These are phyloP conservation scores for Pseudocercospora vitis DNA, from an alignment of 2,329 filamentous ascomycete genomes.

Conservation along the genomic window DNA sequence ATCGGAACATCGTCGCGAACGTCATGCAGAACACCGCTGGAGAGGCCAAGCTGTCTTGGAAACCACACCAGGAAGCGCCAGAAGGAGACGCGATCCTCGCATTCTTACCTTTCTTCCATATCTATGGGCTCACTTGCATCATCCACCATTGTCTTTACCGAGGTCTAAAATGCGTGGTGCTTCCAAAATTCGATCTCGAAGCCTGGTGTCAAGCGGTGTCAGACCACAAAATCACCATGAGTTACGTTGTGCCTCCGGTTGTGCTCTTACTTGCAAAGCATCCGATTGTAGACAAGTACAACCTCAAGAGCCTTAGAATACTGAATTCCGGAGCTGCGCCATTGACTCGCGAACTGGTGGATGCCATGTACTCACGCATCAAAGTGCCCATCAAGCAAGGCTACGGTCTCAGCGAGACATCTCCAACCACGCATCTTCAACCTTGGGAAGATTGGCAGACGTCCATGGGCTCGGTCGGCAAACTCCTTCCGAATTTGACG, in stretches of 20 bases:
- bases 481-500: conserved; percentile 73
- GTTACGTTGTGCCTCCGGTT: conserved; percentile 82
- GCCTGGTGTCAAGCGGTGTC: conserved; percentile 76
- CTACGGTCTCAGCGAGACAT: conserved; percentile 86
- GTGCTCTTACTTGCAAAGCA: conserved; percentile 78
- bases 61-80: conserved; percentile 46
- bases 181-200: conserved; percentile 79
- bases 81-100: conserved; percentile 72
- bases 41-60: conserved; percentile 53
- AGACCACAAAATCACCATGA: conserved; percentile 70
- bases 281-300: conserved; percentile 74
- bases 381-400: conserved; percentile 85
- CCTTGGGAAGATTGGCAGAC: conserved; percentile 73
- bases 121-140: conserved; percentile 76
- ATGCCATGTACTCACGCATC: conserved; percentile 71
- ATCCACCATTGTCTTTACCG: conserved; percentile 67
- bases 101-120: conserved; percentile 86
- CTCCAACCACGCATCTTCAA: conserved; percentile 72
- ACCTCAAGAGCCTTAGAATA: conserved; percentile 76
- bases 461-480: conserved; percentile 75
- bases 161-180: conserved; percentile 67
- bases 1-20: conserved; percentile 80
- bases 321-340: conserved; percentile 87
- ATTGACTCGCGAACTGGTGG: conserved; percentile 75
- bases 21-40: conserved; percentile 44